Evolutionary conservation across 75 land plant species (phyloP), one percentile per base, ranked within the genome.

Genomic region (Selaginella tamariscina): DNA sequence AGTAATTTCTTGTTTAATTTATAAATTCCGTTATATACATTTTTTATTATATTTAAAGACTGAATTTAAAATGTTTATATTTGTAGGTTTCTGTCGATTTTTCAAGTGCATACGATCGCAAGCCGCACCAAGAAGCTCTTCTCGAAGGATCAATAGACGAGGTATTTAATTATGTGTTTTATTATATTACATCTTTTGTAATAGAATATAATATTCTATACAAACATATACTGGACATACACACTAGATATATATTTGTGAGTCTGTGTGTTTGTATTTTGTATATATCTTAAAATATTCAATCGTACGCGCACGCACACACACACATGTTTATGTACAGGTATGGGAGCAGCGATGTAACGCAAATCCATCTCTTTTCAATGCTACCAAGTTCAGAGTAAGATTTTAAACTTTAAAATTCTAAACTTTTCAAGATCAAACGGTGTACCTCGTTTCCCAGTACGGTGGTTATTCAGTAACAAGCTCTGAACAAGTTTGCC

Each of bases 391-490:
- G 26, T 74, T 74, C 73, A 68, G 76, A 69, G 76, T 74, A 70
- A 59, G 32, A 68, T 49, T 49, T 32, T 2, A 24, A 8, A 29
- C 5, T 49, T 31, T 28, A 5, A 2, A 5, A 29, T 65, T 39
- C 60, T 32, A 1, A 11, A 18, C 13, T 68, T 21, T 33, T 21
- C 18, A 9, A 15, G 21, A 15, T 49, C 2, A 33, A n/a, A 68
- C 62, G 32, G 21, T 33, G 69, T 27, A 29, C 29, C n/a, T 70
- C 5, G 60, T 27, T 66, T 66, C n/a, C 55, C 79, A 89, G 94
- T 89, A 86, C 79, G 94, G 82, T 33, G 94, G 87, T 29, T 67
- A 75, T 57, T 9, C 24, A 8, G 8, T 65, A 24, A 54, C 44
- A 27, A 55, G 55, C 29, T 21, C 67, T 29, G 66, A 21, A 54